Conservation (phyloP, 257 asterid genomes). For the Cordia subcordata region DNA sequence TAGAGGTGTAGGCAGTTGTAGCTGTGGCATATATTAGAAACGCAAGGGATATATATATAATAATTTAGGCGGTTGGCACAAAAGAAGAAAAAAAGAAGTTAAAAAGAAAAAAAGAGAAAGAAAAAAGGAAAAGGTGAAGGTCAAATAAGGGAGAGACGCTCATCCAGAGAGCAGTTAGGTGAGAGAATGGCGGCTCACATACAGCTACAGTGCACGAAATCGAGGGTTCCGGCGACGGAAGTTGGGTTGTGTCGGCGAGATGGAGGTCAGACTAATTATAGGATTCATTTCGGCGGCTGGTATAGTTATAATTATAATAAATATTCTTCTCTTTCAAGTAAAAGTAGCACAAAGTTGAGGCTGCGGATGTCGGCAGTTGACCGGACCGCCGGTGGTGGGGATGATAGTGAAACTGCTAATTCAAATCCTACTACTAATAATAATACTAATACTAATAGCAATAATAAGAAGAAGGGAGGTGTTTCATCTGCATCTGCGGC, state of each 20-base stretch:
- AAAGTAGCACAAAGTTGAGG: neutral
- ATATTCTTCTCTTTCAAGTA: too few species aligned
- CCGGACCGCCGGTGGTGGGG: conserved; percentile 6
- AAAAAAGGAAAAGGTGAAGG: neutral
- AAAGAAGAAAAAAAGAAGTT: too few species aligned
- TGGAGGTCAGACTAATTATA: neutral
- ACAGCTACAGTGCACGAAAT: neutral
- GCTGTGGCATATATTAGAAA: too few species aligned
- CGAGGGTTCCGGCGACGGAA: neutral
- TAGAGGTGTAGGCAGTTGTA: too few species aligned
- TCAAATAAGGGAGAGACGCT: too few species aligned
- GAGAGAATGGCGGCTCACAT: neutral
- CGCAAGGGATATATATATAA: too few species aligned
- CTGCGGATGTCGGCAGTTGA: conserved; percentile 23
- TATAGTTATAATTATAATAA: neutral
- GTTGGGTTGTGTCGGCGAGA: neutral
- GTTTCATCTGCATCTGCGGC: conserved; percentile 1
- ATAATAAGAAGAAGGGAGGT: conserved; percentile 33
- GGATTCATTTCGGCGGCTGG: conserved; percentile 11
- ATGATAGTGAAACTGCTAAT: conserved; percentile 5
- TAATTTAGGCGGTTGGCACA: too few species aligned
- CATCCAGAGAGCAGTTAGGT: neutral
- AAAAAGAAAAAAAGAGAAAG: neutral
- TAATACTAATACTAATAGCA: conserved; percentile 10
- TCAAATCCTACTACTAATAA: conserved; percentile 5